Conservation (phyloP, 202 grass and related monocot genomes). For the Digitaria exilis region DNA sequence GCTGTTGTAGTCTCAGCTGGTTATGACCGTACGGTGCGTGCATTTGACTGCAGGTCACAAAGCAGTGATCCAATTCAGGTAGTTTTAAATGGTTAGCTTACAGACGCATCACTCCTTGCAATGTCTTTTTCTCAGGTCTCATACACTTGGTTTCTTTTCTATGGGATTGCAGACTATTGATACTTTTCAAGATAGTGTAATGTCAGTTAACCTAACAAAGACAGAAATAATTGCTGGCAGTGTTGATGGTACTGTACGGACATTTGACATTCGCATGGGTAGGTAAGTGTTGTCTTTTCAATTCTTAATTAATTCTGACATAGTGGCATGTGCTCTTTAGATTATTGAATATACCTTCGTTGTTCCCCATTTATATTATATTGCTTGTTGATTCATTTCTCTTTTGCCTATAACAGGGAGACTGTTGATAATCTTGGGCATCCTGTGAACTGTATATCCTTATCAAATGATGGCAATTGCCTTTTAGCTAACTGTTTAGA, state of each 20-base stretch:
- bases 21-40: constrained; percentile 79
- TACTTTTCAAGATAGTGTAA: constrained; percentile 97
- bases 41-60: constrained; percentile 93
- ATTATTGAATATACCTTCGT: not conserved
- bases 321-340: not conserved
- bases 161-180: constrained; percentile 70
- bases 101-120: not conserved
- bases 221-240: constrained; percentile 96
- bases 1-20: constrained; percentile 85
- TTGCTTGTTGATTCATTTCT: constrained; percentile 10
- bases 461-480: constrained; percentile 94
- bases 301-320: not conserved
- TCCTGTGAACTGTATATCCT: constrained; percentile 90
- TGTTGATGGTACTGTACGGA: constrained; percentile 89
- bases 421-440: constrained; percentile 83
- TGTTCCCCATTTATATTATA: not conserved
- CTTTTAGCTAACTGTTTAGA: constrained; percentile 91
- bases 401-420: constrained; percentile 63
- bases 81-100: constrained; percentile 22
- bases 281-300: constrained; percentile 57
- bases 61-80: constrained; percentile 94
- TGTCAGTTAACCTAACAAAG: constrained; percentile 84
- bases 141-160: constrained; percentile 17
- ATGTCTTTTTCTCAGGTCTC: not conserved
- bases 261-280: constrained; percentile 96